Base-by-base conservation (phyloP, 257 asterid species). In the Solanum ahanhuiri region DNA sequence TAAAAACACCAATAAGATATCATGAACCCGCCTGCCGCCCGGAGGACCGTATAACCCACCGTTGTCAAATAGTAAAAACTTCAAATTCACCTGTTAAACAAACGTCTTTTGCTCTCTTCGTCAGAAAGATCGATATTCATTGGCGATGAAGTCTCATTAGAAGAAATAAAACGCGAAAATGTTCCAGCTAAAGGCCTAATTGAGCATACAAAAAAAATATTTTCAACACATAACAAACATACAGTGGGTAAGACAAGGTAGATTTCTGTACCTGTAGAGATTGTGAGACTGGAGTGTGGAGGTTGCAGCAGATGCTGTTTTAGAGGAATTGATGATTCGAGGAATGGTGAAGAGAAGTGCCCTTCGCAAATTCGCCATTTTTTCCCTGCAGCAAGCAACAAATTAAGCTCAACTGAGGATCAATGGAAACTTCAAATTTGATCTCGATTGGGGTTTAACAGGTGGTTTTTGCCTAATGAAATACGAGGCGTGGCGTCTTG, bases 41-140 rank as follows among this genome's bases (percentile, higher is more conserved):
- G 33, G 33, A 31, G 33, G 33, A 31, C 33, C 33, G 33, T 31
- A 31, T 31, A 31, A 31, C 54, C 86, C 86, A 84, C 6, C 7
- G 28, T 31, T 35, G 12, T 22, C 18, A 23, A 11, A 34, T 34
- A 23, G 9, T 43, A 77, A 77, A 2, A 48, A n/a, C 20, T 25
- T 43, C 41, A 77, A 43, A 14, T 1, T 7, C 45, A 88, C 99
- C 99, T 94, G 93, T 96, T 96, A 82, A 86, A 92, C 86, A 95
- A 81, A 23, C 95, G 95, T 91, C 98, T 89, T 87, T 92, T 96
- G 87, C 93, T 92, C 90, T 96, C 97, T 86, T 94, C 95, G 67
- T 66, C 87, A 86, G 97, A 92, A 79, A 94, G 95, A 91, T 96
- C 97, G 82, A 94, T 87, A 86, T 91, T 90, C 31, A 87, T 30